These are phyloP conservation scores for Gossypium sturtianum DNA, from an alignment of 345 rosid species.

Conservation along the genomic window DNA sequence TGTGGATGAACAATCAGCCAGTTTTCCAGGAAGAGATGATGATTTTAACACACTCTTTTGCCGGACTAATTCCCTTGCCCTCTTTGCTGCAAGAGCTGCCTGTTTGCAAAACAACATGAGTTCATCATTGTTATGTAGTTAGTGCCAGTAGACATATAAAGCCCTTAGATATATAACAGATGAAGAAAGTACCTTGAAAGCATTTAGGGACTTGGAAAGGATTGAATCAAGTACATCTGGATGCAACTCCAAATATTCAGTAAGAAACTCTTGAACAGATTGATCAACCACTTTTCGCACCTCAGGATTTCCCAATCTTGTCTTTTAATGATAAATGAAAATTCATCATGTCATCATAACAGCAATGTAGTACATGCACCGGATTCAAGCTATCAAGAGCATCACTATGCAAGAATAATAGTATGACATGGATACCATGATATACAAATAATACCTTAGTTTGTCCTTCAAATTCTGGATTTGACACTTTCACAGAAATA, in stretches of 20 bases:
- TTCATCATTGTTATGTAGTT: neutral
- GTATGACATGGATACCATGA: constrained; percentile 4
- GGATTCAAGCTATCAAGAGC: neutral
- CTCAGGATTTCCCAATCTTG: constrained; percentile 99
- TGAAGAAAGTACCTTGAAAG: constrained; percentile 67
- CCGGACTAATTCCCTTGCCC: constrained; percentile 93
- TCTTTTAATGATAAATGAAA: constrained; percentile 38
- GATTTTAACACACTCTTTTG: constrained; percentile 82
- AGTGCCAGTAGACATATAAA: neutral
- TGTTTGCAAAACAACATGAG: constrained; percentile 25
- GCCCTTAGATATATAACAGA: neutral
- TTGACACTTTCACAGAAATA: constrained; percentile 92
- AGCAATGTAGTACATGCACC: neutral
- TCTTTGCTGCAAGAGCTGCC: constrained; percentile 99
- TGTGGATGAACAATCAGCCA: constrained; percentile 92
- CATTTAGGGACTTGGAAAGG: constrained; percentile 85
- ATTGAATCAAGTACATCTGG: constrained; percentile 91
- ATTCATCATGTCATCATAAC: constrained; percentile 10
- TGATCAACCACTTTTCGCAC: constrained; percentile 92
- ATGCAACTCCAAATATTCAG: constrained; percentile 93
- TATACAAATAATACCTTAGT: constrained; percentile 62
- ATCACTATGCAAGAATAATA: neutral
- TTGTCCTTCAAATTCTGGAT: constrained; percentile 99
- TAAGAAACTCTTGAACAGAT: constrained; percentile 89
- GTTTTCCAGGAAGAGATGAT: constrained; percentile 97